These are phyloP conservation scores for Backusella circina DNA, from an alignment of 192 early-diverging fungal species.

Conservation along the genomic window DNA sequence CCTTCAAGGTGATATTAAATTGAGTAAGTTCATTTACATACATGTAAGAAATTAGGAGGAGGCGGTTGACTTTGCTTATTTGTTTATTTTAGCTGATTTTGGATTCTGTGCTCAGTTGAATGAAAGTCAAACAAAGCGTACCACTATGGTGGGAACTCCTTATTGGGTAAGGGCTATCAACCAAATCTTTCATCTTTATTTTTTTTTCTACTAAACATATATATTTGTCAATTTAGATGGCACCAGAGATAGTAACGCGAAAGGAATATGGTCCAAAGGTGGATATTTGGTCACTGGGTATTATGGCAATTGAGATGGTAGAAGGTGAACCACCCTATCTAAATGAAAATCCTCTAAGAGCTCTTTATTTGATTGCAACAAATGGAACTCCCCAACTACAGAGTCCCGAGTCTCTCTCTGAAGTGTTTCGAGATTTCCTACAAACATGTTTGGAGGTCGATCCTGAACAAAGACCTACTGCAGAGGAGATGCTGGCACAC, in stretches of 20 bases:
- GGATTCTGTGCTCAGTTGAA: slow-evolving; percentile 85
- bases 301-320: slow-evolving; percentile 98
- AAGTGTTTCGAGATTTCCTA: slow-evolving; percentile 83
- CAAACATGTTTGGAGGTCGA: slow-evolving; percentile 78
- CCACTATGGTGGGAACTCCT: slow-evolving; percentile 86
- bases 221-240: slow-evolving; percentile 54
- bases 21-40: slow-evolving; percentile 40
- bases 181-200: background rate
- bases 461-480: slow-evolving; percentile 73
- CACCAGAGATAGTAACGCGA: slow-evolving; percentile 91
- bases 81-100: slow-evolving; percentile 67
- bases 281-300: slow-evolving; percentile 95
- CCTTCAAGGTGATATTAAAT: slow-evolving; percentile 68
- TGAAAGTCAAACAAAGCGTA: slow-evolving; percentile 66
- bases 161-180: slow-evolving; percentile 60
- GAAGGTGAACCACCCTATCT: slow-evolving; percentile 98
- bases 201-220: background rate
- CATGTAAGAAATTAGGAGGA: background rate
- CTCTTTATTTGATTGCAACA: slow-evolving; percentile 92
- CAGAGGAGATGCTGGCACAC: slow-evolving; percentile 77
- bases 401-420: slow-evolving; percentile 75
- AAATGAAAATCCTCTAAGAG: slow-evolving; percentile 88
- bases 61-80: background rate
- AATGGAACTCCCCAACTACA: slow-evolving; percentile 91
- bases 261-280: slow-evolving; percentile 92